Evolutionary conservation across 306 rosid species (phyloP).

Genomic region (Quercus alba): DNA sequence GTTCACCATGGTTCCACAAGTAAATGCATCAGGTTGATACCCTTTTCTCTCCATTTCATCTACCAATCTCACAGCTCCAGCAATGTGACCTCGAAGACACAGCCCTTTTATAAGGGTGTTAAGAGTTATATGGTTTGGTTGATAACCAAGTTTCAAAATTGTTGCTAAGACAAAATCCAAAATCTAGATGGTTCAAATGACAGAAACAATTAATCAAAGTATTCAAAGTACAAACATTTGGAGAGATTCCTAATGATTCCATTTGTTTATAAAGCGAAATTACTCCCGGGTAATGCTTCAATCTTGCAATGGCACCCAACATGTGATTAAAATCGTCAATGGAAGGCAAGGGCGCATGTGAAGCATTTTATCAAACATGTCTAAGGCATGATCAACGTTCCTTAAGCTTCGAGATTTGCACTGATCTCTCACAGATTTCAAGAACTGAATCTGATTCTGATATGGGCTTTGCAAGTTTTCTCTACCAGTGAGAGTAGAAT

Average conservation of each 20-base stretch:
- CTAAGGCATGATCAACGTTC: constrained; percentile 16
- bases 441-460: not conserved
- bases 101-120: constrained; percentile 33
- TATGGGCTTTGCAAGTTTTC: too few relatives aligned
- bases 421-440: constrained; percentile 19
- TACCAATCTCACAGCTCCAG: constrained; percentile 20
- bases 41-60: constrained; percentile 21
- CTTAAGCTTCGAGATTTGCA: constrained; percentile 21
- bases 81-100: constrained; percentile 23
- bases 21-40: constrained; percentile 2
- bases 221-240: constrained; percentile 18
- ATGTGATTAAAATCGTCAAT: constrained; percentile 29
- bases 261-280: constrained; percentile 30
- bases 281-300: not conserved
- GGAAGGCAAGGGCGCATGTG: constrained; percentile 32
- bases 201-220: constrained; percentile 37
- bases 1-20: constrained; percentile 29
- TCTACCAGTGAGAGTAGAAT: too few relatives aligned
- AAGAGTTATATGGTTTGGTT: constrained; percentile 30
- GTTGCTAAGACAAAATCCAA: constrained; percentile 36
- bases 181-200: constrained; percentile 1
- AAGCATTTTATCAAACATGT: constrained; percentile 26
- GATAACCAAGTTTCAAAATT: constrained; percentile 35
- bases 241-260: constrained; percentile 12
- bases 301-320: constrained; percentile 20